Evolutionary conservation across 2,329 filamentous ascomycete species (phyloP).

Genomic region (Pezicula neosporulosa): DNA sequence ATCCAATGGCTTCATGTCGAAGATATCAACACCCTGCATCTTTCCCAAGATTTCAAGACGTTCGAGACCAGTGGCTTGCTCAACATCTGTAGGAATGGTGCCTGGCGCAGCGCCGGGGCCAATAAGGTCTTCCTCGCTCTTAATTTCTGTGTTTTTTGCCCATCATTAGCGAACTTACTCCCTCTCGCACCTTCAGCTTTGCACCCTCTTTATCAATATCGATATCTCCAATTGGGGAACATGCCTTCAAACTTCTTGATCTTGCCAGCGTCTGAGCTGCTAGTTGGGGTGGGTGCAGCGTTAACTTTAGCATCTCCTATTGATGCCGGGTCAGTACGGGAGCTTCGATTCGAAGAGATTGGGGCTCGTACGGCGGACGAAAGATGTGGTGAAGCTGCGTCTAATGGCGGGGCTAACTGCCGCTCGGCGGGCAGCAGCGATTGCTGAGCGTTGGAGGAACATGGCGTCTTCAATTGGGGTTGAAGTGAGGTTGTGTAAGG

Average conservation of each 20-base stretch:
- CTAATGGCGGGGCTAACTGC: constrained; percentile 49
- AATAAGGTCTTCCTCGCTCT: constrained; percentile 75
- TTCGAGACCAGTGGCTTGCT: constrained; percentile 96
- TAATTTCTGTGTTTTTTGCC: constrained; percentile 63
- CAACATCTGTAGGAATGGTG: constrained; percentile 87
- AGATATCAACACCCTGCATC: constrained; percentile 97
- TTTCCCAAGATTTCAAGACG: constrained; percentile 98
- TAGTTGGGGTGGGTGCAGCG: constrained; percentile 11
- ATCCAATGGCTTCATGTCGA: constrained; percentile 97
- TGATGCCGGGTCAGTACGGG: constrained; percentile 4
- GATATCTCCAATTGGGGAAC: constrained; percentile 4
- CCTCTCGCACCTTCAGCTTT: not conserved
- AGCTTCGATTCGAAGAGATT: constrained; percentile 20
- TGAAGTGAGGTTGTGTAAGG: not conserved
- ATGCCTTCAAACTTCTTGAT: constrained; percentile 30
- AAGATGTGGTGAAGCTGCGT: constrained; percentile 58
- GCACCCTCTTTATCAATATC: not conserved
- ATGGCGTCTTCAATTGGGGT: constrained; percentile 38
- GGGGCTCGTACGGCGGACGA: constrained; percentile 54
- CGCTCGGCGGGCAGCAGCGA: constrained; percentile 58
- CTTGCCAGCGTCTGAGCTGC: constrained; percentile 18
- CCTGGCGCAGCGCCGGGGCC: constrained; percentile 78
- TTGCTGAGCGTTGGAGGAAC: constrained; percentile 62
- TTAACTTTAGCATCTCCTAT: constrained; percentile 20
- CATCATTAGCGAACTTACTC: not conserved